phyloP scores from a whole-genome alignment of 2,329 filamentous ascomycete species.

The Pseudophaeomoniella oleicola region DNA sequence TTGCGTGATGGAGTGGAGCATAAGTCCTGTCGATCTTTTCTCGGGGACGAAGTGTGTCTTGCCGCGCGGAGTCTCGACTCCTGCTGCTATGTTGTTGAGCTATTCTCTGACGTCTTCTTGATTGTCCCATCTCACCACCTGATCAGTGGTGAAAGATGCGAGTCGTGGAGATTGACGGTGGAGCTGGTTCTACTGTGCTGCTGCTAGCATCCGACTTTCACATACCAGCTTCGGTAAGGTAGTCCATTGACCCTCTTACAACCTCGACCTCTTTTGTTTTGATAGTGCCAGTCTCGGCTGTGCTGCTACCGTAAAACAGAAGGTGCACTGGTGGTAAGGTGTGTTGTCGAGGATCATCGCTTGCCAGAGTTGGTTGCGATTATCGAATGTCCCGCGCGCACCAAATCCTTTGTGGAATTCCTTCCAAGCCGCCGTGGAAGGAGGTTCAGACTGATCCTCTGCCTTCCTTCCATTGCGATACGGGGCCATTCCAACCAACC shows the following conservation, averaged over 20 bases:
- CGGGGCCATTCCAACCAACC: background rate
- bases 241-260: background rate
- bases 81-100: constrained; percentile 1
- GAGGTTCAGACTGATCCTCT: background rate
- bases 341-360: background rate
- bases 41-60: constrained; percentile 1
- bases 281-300: too few species aligned
- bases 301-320: too few species aligned
- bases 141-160: background rate
- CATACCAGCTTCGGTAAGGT: background rate
- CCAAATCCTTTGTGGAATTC: background rate
- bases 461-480: background rate
- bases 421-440: background rate
- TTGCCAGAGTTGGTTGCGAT: background rate
- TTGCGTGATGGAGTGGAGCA: constrained; percentile 15
- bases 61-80: background rate
- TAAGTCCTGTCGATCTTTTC: constrained; percentile 1
- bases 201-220: background rate
- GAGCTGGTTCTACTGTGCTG: background rate
- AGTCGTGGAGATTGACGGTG: background rate
- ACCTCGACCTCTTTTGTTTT: too few species aligned
- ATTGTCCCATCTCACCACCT: background rate
- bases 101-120: background rate
- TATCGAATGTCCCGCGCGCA: background rate
- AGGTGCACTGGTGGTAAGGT: background rate